A percentile compares a stretch with the other conserved stretches of the same genome.
These are phyloP conservation scores for Candida sp. DNA, from an alignment of 1,139 yeast genomes.

Conservation along the genomic window DNA sequence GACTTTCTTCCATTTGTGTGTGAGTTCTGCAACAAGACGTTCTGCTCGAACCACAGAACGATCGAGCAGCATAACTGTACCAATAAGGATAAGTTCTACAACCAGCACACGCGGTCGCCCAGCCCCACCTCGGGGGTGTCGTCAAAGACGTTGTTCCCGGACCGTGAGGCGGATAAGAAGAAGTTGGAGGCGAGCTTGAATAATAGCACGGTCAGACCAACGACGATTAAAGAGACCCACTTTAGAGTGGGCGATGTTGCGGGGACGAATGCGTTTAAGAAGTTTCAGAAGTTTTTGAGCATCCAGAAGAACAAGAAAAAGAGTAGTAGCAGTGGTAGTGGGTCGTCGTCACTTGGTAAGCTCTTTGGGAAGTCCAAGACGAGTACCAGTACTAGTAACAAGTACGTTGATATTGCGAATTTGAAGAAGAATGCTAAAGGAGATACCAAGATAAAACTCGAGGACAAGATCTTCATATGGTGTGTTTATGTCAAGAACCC, in stretches of 20 bases:
- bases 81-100: slow-evolving; percentile 19
- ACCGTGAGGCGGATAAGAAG: slow-evolving; percentile 43
- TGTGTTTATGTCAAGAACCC: slow-evolving; percentile 44
- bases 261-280: slow-evolving; percentile 44
- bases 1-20: slow-evolving; percentile 78
- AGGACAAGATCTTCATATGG: slow-evolving; percentile 69
- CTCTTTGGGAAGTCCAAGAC: slow-evolving; percentile 18
- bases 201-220: slow-evolving; percentile 24
- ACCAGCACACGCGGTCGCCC: slow-evolving; percentile 14
- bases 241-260: slow-evolving; percentile 37
- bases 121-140: slow-evolving; percentile 23
- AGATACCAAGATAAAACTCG: slow-evolving; percentile 55
- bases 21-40: slow-evolving; percentile 55
- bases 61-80: slow-evolving; percentile 52
- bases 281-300: slow-evolving; percentile 48
- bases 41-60: slow-evolving; percentile 61
- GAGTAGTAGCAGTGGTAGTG: slow-evolving; percentile 11
- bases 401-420: slow-evolving; percentile 28
- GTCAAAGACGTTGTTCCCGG: slow-evolving; percentile 58
- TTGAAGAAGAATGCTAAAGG: slow-evolving; percentile 69
- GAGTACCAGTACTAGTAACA: slow-evolving; percentile 10
- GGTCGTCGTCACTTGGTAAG: slow-evolving; percentile 17
- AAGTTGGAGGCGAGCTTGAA: slow-evolving; percentile 44
- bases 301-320: slow-evolving; percentile 25
- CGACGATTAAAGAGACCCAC: slow-evolving; percentile 24